Base-by-base conservation (phyloP, 2,329 filamentous ascomycete genomes). In the Aspergillus brasiliensis region DNA sequence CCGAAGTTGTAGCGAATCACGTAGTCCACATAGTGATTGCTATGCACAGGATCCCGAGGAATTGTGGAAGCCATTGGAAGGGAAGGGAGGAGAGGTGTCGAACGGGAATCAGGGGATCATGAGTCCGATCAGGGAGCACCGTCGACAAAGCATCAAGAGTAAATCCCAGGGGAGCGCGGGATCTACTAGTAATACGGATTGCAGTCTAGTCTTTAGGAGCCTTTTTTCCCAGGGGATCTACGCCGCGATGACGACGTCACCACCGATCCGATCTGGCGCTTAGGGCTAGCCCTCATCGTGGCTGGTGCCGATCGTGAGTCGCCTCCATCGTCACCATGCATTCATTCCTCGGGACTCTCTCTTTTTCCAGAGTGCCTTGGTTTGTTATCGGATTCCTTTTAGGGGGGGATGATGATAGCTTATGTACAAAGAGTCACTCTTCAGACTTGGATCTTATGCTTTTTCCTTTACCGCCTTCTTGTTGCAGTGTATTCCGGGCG, bases 1-100 rank as follows among this genome's bases (percentile, higher is more conserved):
- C 87, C 84, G 69, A 94, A 89, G 66, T 87, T 84, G 78, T 91
- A 97, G 71, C 87, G 86, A 66, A 98, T 86, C 64, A 97, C 92
- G 81, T 92, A 97, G 83, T 97, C 93, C 64, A 97, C 92, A 66
- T 91, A 82, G 73, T 88, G 82, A 67, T 88, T 89, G 58, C 78
- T 79, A 66, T 82, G 75, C 23, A 66, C 62, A 31, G 67, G 63
- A 53, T 72, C 69, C 55, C 56, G 61, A 51, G 70, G 67, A 15
- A 65, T 61, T n/a, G 65, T 51, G 38, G 70, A 66, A 62, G 72
- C 66, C 74, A 76, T 76, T 60, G 53, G 21, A 48, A 19, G 8
- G 28, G 8, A 6, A 34, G 11, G 11, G 11, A 34, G 5, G 31
- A 34, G n/a, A 21, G 23, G 21, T 51, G 37, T 56, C 44, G 28